Base-by-base conservation (phyloP, 495 filamentous ascomycete genomes). In the Oidiodendron maius region DNA sequence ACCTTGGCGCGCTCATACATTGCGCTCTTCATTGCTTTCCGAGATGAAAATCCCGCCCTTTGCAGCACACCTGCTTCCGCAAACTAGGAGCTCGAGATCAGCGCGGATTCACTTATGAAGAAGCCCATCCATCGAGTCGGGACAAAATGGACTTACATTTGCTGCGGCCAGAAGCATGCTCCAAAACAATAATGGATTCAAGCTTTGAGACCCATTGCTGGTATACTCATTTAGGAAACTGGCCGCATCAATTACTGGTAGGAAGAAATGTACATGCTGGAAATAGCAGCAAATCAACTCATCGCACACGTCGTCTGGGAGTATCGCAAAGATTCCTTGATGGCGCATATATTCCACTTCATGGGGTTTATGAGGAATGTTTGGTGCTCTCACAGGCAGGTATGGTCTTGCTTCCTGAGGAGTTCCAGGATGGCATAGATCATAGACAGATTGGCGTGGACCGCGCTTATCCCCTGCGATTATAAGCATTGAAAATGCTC, bases 1-100 rank as follows among this genome's bases (percentile, higher is more conserved):
- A 63, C 68, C 54, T 65, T 68, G 3, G 68, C 68, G 38, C 60
- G 62, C 21, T 53, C 58, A 42, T 68, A 70, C 54, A 71, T 63
- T 4, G 61, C 57, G 21, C 46, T 60, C 40, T 67, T 69, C 66
- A 69, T 69, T 12, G 44, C 61, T 41, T 64, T 68, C 20, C 59
- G 52, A 1, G 63, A 65, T 20, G 45, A 16, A 50, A 61, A 71
- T 3, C 68, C 68, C 25, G 64, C 65, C 38, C 34, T 42, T 25
- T 56, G 46, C 24, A 51, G 64, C 3, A 63, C 56, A 10, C 51
- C 40, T 8, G 50, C 36, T 21, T 62, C 52, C n/a, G 69, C 38
- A 37, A 63, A 67, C 56, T 65, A 23, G 10, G 55, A 3, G 18
- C 36, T 2, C 44, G 15, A 15, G 5, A 25, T 3, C 51, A 47